A percentile compares a stretch with the other conserved stretches of the same genome.
Evolutionary conservation across 202 grass and related monocot genomes (phyloP).

Genomic region (Hordeum pubiflorum): DNA sequence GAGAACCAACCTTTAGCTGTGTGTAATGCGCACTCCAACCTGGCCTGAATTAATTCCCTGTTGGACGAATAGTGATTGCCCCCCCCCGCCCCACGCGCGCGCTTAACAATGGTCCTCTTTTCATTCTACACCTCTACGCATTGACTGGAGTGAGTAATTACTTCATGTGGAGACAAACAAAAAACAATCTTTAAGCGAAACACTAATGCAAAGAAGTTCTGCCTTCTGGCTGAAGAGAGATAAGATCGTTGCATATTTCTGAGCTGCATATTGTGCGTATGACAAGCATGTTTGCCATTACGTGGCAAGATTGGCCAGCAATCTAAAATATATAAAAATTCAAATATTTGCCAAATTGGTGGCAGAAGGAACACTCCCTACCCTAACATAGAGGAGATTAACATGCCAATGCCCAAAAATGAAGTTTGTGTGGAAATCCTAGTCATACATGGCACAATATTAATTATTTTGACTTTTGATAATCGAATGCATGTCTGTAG

Average conservation of each 20-base stretch:
- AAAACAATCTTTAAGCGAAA: background rate
- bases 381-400: background rate
- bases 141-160: background rate
- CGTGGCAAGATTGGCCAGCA: background rate
- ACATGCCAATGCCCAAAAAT: background rate
- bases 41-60: background rate
- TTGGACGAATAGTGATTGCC: background rate
- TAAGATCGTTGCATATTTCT: background rate
- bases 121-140: background rate
- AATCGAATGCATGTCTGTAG: background rate
- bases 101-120: background rate
- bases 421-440: background rate
- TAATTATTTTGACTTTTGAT: background rate
- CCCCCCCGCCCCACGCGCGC: background rate
- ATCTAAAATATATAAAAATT: background rate
- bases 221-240: background rate
- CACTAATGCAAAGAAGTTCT: background rate
- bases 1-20: background rate
- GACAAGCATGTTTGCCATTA: background rate
- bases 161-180: background rate
- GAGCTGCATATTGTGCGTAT: background rate
- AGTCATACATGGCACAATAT: background rate
- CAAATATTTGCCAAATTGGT: background rate
- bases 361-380: background rate
- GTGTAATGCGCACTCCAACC: background rate